Evolutionary conservation across 2,329 filamentous ascomycete genomes (phyloP).

Genomic region (Cyclaneusma minus): DNA sequence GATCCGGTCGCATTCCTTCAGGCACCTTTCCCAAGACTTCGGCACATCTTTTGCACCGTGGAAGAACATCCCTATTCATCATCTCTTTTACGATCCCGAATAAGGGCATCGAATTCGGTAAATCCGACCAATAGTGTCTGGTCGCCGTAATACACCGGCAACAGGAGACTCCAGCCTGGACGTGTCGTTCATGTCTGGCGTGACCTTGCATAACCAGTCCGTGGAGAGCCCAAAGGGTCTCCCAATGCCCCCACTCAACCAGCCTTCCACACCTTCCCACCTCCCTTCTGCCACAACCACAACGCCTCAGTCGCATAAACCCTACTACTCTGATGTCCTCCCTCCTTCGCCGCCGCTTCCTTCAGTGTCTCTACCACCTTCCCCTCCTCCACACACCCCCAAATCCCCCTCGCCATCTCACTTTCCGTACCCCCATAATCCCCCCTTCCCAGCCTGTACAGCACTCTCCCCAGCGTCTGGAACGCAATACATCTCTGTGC

Average conservation of each 20-base stretch:
- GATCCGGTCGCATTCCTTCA: too few relatives aligned
- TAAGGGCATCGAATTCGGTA: too few relatives aligned
- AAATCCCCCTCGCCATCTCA: constrained; percentile 63
- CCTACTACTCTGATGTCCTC: constrained; percentile 62
- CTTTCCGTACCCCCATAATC: constrained; percentile 52
- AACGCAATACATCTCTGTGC: constrained; percentile 84
- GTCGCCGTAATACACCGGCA: too few relatives aligned
- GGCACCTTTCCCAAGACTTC: too few relatives aligned
- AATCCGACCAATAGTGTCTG: too few relatives aligned
- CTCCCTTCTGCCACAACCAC: constrained; percentile 49
- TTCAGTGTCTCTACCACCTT: constrained; percentile 62
- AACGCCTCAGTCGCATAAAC: constrained; percentile 80
- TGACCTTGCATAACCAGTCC: too few relatives aligned
- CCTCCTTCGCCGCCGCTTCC: constrained; percentile 52
- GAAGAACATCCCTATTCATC: too few relatives aligned
- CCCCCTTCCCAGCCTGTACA: constrained; percentile 68
- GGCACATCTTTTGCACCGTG: too few relatives aligned
- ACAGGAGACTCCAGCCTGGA: too few relatives aligned
- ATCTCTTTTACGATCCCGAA: too few relatives aligned
- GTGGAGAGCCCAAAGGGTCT: too few relatives aligned
- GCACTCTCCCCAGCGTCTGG: constrained; percentile 72
- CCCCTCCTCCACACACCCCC: constrained; percentile 63
- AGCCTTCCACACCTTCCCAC: constrained; percentile 12
- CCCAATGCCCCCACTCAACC: constrained; percentile 1
- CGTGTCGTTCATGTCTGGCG: too few relatives aligned